These are phyloP conservation scores for Sphaceloma murrayae DNA, from an alignment of 2,329 filamentous ascomycete genomes.

Conservation along the genomic window DNA sequence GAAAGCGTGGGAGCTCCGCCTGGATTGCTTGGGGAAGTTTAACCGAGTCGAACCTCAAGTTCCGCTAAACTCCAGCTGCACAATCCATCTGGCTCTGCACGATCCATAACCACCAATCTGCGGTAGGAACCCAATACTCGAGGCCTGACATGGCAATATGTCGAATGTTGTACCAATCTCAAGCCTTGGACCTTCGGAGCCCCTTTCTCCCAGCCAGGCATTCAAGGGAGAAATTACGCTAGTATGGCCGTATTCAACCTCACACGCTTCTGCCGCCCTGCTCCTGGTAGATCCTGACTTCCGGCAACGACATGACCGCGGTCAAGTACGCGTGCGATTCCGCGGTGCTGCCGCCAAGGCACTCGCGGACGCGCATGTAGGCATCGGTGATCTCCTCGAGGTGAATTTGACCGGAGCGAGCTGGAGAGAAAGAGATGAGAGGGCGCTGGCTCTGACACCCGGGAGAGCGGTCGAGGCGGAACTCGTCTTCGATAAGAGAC, in stretches of 20 bases:
- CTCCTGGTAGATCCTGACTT: slow-evolving; percentile 79
- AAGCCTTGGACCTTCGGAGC: slow-evolving; percentile 22
- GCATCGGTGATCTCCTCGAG: slow-evolving; percentile 67
- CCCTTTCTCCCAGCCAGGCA: slow-evolving; percentile 23
- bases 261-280: slow-evolving; percentile 63
- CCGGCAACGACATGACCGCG: slow-evolving; percentile 62
- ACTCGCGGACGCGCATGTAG: slow-evolving; percentile 56
- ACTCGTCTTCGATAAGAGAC: slow-evolving; percentile 38
- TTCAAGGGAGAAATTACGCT: slow-evolving; percentile 70
- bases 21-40: too few species aligned
- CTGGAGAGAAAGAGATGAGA: slow-evolving; percentile 51
- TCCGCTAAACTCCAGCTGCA: too few species aligned
- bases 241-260: slow-evolving; percentile 82
- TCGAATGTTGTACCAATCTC: slow-evolving; percentile 24
- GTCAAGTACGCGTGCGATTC: slow-evolving; percentile 74
- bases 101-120: too few species aligned
- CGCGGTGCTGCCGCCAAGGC: slow-evolving; percentile 59
- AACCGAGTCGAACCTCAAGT: too few species aligned
- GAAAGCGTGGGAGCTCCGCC: too few species aligned
- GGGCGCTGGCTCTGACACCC: slow-evolving; percentile 43
- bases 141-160: slow-evolving; percentile 18
- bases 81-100: too few species aligned
- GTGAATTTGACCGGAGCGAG: slow-evolving; percentile 59
- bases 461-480: slow-evolving; percentile 51
- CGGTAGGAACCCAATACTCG: not conserved